Base-by-base conservation (phyloP, 192 early-diverging fungal species). In the Coemansia sp. region DNA sequence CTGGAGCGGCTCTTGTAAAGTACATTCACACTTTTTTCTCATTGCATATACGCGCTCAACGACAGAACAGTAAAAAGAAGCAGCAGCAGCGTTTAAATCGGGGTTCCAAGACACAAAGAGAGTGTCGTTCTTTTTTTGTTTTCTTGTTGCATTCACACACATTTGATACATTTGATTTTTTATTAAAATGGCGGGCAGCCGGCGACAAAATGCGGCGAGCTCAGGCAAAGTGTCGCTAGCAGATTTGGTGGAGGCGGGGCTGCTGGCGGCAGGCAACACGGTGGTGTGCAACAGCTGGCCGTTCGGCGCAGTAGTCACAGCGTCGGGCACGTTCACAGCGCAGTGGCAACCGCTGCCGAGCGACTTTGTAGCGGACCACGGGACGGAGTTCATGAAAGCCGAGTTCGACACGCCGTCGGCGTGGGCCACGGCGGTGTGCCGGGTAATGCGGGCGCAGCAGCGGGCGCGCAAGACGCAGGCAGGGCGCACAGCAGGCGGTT, bases 381-480 rank as follows among this genome's bases (percentile, higher is more conserved):
- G 76, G 11, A 24, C 51, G 1, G 69, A 79, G 37, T 73, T 69
- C 41, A 81, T 81, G 79, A 59, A 53, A 10, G 11, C 62, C 1
- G 62, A 68, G 39, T 87, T 82, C 30, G 84, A 85, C 45, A 87
- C 84, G 5, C 85, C 85, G 9, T 81, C 80, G 19, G 84, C 85
- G 2, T 87, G 80, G 82, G 85, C 83, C 6, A 85, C 85, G 1
- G 83, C 84, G 0, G 80, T 87, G 39, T 80, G 83, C 49, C 71
- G 81, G 15, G 78, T 80, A 10, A 78, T 71, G 60, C 62, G 81
- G 7, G 76, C 76, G 17, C 76, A 78, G 41, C 22, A 54, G 4
- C 51, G 58, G 22, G 72, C 66, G 5, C 66, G 51, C 17, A 14
- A n/a, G 41, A 19, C n/a, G n/a, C n/a, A n/a, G n/a, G n/a, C n/a